phyloP scores from a whole-genome alignment of 2,329 filamentous ascomycete genomes.

The Fonsecaea nubica region DNA sequence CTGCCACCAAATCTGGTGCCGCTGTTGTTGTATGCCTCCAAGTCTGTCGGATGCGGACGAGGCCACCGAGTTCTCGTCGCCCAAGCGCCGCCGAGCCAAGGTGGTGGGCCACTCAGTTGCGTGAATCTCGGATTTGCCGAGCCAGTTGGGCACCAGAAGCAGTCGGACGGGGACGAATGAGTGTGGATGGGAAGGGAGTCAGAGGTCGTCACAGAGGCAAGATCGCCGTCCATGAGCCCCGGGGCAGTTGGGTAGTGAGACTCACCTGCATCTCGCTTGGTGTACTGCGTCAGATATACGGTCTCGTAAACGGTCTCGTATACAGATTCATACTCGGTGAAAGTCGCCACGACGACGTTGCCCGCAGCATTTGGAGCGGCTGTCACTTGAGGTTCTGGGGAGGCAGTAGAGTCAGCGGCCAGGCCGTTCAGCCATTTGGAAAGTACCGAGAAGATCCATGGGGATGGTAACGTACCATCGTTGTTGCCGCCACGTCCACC shows the following conservation, averaged over 20 bases:
- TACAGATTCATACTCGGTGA: conserved; percentile 33
- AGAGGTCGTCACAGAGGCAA: conserved; percentile 6
- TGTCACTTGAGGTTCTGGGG: conserved; percentile 22
- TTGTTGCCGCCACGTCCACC: conserved; percentile 7
- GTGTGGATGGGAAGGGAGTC: neutral
- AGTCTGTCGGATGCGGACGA: neutral
- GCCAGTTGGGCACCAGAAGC: conserved; percentile 3
- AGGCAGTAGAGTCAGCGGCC: neutral
- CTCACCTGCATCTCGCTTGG: conserved; percentile 34
- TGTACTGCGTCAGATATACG: conserved; percentile 33
- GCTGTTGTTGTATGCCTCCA: neutral
- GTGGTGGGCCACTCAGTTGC: neutral
- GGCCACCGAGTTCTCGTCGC: neutral
- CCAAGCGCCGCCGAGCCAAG: conserved; percentile 6
- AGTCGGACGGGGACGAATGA: neutral
- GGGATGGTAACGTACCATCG: conserved; percentile 8
- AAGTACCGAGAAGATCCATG: neutral
- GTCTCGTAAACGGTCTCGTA: conserved; percentile 33
- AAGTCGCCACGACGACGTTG: conserved; percentile 30
- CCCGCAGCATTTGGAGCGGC: conserved; percentile 18
- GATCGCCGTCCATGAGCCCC: neutral
- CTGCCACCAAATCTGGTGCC: neutral
- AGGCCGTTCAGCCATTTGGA: neutral
- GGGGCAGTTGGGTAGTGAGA: conserved; percentile 12
- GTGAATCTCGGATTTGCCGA: neutral